Percentiles rank a stretch among this genome's conserved stretches.
phyloP scores from a whole-genome alignment of 1,139 yeast genomes.

The Protomyces pachydermus region DNA sequence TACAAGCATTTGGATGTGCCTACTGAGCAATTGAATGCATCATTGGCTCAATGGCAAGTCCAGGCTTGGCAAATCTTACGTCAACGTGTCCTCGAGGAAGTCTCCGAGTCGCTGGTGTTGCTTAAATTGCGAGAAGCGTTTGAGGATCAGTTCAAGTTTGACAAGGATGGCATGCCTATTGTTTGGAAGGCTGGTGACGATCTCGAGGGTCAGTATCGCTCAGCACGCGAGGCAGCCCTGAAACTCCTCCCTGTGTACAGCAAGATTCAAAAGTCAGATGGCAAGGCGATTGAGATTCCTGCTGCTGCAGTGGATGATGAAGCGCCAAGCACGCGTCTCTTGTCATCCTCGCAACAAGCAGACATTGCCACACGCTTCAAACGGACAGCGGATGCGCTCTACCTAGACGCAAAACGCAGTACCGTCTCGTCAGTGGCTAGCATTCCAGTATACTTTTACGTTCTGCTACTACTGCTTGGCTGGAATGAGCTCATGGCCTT shows the following conservation, averaged over 20 bases:
- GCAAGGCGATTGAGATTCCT: conserved; percentile 50
- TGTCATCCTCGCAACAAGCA: conserved; percentile 55
- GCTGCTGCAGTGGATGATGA: conserved; percentile 36
- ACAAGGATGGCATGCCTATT: conserved; percentile 72
- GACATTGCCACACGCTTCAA: conserved; percentile 59
- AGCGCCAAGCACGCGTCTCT: conserved; percentile 45
- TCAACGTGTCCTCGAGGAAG: conserved; percentile 52
- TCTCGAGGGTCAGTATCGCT: conserved; percentile 59
- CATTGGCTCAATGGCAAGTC: conserved; percentile 33
- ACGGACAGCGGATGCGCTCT: conserved; percentile 72
- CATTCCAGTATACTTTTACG: conserved; percentile 77
- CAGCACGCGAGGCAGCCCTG: conserved; percentile 54
- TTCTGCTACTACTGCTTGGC: conserved; percentile 68
- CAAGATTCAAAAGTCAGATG: conserved; percentile 21
- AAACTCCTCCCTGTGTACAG: conserved; percentile 23
- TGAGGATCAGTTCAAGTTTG: conserved; percentile 79
- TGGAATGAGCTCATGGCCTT: conserved; percentile 96
- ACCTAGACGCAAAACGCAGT: conserved; percentile 68
- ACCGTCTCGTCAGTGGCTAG: conserved; percentile 64
- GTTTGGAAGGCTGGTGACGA: conserved; percentile 73
- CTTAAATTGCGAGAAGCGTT: conserved; percentile 49
- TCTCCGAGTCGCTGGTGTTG: conserved; percentile 40
- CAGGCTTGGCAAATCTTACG: conserved; percentile 62
- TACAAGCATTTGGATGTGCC: conserved; percentile 28
- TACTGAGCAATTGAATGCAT: conserved; percentile 22